Evolutionary conservation across 2,329 filamentous ascomycete genomes (phyloP).

Genomic region (Albifimbria verrucaria): DNA sequence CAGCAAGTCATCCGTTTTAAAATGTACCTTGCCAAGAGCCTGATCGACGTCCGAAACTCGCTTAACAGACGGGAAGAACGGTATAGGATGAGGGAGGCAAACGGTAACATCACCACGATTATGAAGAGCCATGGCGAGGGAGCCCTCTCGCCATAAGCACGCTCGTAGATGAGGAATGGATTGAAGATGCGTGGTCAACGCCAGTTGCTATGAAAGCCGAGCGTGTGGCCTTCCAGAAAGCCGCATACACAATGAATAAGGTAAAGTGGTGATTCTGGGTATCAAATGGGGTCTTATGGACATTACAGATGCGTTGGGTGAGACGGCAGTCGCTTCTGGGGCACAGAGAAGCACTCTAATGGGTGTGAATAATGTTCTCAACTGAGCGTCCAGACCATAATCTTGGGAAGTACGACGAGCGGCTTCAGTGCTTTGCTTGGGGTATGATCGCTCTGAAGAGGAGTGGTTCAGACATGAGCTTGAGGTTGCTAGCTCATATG

Average conservation of each 20-base stretch:
- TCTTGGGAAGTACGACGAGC: too few relatives aligned
- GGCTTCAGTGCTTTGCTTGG: too few relatives aligned
- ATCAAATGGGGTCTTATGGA: too few relatives aligned
- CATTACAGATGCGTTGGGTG: too few relatives aligned
- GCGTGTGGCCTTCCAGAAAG: background rate
- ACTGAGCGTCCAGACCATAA: too few relatives aligned
- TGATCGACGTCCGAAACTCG: conserved; percentile 1
- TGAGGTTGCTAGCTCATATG: too few relatives aligned
- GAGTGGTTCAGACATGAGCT: too few relatives aligned
- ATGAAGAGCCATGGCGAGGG: conserved; percentile 17
- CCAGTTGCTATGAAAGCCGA: background rate
- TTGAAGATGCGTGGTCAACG: conserved; percentile 9
- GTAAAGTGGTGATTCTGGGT: background rate
- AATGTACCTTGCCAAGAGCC: conserved; percentile 2
- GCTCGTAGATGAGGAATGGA: conserved; percentile 14
- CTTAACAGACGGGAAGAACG: conserved; percentile 7
- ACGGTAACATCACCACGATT: background rate
- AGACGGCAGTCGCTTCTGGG: too few relatives aligned
- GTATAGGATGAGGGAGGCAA: background rate
- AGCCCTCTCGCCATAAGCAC: conserved; percentile 18
- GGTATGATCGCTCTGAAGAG: too few relatives aligned
- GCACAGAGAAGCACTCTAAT: too few relatives aligned
- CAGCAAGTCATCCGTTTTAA: conserved; percentile 3
- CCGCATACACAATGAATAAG: background rate
- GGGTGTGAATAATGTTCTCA: too few relatives aligned